Conservation (phyloP, 1,284 basidiomycete genomes). For the Neotropicomus parvogracilis region DNA sequence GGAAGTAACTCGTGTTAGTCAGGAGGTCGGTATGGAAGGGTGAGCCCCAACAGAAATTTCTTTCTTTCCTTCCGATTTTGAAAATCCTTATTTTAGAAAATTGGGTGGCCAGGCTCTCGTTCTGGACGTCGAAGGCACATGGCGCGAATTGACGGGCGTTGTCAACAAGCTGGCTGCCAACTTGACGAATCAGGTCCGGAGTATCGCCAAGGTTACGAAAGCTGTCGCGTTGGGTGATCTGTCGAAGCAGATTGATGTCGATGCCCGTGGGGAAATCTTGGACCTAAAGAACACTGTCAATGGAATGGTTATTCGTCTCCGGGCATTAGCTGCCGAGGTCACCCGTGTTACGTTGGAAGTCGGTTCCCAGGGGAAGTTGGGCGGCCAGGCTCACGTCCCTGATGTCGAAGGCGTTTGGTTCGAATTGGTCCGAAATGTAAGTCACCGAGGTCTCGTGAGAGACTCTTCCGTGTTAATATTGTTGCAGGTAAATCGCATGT, state of each 20-base stretch:
- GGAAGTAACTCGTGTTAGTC: conserved; percentile 82
- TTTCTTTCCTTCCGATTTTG: conserved; percentile 12
- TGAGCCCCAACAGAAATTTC: conserved; percentile 31
- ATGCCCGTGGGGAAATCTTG: conserved; percentile 93
- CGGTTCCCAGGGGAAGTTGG: conserved; percentile 86
- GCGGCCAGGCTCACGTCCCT: conserved; percentile 88
- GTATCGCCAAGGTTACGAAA: conserved; percentile 95
- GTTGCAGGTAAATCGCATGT: conserved; percentile 85
- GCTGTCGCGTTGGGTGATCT: conserved; percentile 96
- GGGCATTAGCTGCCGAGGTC: conserved; percentile 92
- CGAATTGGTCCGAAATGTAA: conserved; percentile 83
- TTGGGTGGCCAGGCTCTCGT: conserved; percentile 91
- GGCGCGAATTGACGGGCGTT: conserved; percentile 85
- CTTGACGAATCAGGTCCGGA: conserved; percentile 91
- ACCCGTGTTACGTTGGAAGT: conserved; percentile 95
- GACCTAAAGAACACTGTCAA: conserved; percentile 99
- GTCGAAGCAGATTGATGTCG: conserved; percentile 94
- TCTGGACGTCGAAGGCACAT: conserved; percentile 90
- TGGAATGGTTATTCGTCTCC: conserved; percentile 90
- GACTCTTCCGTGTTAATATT: conserved; percentile 2
- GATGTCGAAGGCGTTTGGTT: conserved; percentile 96
- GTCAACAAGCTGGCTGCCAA: conserved; percentile 94
- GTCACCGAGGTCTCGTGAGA: conserved; percentile 24
- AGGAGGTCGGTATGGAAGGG: conserved; percentile 93
- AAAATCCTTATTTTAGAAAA: conserved; percentile 48